Percentiles rank a stretch among this genome's conserved stretches.
Conservation (phyloP, 2,329 filamentous ascomycete species). For the Sclerotinia sclerotiorum region DNA sequence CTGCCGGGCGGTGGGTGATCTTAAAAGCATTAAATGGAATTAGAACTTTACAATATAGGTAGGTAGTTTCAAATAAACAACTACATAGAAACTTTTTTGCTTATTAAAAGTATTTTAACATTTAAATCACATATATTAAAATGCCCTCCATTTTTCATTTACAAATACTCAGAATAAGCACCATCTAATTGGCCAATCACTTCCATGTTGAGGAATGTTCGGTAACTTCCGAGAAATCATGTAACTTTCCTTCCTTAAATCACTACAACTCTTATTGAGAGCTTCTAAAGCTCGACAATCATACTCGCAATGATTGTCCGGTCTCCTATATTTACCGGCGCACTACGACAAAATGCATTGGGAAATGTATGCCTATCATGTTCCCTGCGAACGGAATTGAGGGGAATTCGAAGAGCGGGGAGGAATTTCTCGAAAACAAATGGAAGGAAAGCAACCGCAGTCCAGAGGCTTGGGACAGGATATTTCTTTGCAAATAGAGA, state of each 20-base stretch:
- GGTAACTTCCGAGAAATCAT: constrained; percentile 19
- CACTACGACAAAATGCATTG: constrained; percentile 15
- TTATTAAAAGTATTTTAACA: background rate
- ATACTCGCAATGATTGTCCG: constrained; percentile 23
- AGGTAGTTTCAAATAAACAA: background rate
- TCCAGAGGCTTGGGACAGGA: constrained; percentile 32
- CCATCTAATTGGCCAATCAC: constrained; percentile 14
- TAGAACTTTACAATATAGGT: background rate
- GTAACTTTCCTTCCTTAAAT: constrained; percentile 14
- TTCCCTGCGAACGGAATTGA: constrained; percentile 19
- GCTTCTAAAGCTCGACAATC: constrained; percentile 19
- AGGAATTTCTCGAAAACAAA: constrained; percentile 34
- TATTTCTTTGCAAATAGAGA: constrained; percentile 39
- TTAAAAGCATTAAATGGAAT: background rate
- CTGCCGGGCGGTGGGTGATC: constrained; percentile 12
- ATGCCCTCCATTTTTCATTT: background rate
- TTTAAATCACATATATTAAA: background rate
- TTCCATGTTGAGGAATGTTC: constrained; percentile 6
- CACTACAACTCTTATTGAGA: constrained; percentile 3
- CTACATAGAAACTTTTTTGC: background rate
- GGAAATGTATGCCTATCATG: constrained; percentile 21
- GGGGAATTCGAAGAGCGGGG: constrained; percentile 20
- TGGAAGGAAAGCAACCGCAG: constrained; percentile 28
- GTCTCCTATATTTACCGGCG: constrained; percentile 13
- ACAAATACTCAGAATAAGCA: constrained; percentile 1